Percentiles rank a stretch among this genome's conserved stretches.
Evolutionary conservation across 192 early-diverging fungal genomes (phyloP).

Genomic region (Coemansia sp.): DNA sequence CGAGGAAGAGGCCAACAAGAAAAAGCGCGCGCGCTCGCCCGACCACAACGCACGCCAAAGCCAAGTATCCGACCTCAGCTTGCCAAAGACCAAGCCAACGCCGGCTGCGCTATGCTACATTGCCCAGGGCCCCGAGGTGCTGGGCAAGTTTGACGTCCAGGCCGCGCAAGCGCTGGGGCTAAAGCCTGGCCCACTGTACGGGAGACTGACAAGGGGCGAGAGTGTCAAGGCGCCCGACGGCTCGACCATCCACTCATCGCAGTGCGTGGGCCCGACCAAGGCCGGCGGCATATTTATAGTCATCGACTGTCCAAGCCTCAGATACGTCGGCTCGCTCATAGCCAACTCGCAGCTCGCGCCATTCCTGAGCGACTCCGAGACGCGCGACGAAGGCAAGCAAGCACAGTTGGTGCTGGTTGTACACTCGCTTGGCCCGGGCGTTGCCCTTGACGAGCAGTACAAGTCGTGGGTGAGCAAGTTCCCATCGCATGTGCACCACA

Average conservation of each 20-base stretch:
- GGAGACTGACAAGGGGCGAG: conserved; percentile 65
- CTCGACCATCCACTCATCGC: conserved; percentile 67
- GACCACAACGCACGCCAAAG: conserved; percentile 13
- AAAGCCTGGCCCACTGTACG: conserved; percentile 64
- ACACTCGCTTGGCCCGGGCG: conserved; percentile 69
- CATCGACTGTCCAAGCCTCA: conserved; percentile 65
- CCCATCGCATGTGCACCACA: conserved; percentile 72
- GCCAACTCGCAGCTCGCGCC: conserved; percentile 48
- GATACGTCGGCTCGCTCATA: conserved; percentile 60
- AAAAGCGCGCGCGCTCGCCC: conserved; percentile 39
- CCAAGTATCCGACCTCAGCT: conserved; percentile 13
- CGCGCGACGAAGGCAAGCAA: conserved; percentile 23
- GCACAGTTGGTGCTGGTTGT: conserved; percentile 57
- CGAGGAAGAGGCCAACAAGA: conserved; percentile 17
- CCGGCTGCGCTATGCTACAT: conserved; percentile 70
- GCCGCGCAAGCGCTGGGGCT: conserved; percentile 72
- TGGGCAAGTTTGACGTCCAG: conserved; percentile 78
- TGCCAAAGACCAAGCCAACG: conserved; percentile 56
- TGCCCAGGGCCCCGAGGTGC: conserved; percentile 69
- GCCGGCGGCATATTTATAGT: conserved; percentile 70
- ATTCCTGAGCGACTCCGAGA: conserved; percentile 25
- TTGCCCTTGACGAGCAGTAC: conserved; percentile 68
- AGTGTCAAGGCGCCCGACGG: conserved; percentile 65
- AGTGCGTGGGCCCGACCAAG: conserved; percentile 64
- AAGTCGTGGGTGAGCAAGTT: conserved; percentile 76